Percentiles rank a stretch among this genome's conserved stretches.
phyloP scores from a whole-genome alignment of 179 eudicot genomes.

The Beta corolliflora region DNA sequence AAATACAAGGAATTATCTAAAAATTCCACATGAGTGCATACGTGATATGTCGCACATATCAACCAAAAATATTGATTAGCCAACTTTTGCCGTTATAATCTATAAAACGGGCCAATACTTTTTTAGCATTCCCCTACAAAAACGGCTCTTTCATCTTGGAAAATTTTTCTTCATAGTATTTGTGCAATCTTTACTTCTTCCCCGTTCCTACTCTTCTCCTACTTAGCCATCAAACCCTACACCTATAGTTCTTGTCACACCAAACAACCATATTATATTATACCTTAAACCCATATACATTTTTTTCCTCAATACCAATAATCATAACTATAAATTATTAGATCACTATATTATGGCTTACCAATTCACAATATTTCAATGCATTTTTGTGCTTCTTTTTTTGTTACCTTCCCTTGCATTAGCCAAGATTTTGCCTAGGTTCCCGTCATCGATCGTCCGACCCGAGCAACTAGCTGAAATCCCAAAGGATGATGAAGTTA shows the following conservation, averaged over 20 bases:
- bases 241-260: conserved; percentile 9
- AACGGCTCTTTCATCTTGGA: conserved; percentile 5
- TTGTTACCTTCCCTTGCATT: conserved; percentile 23
- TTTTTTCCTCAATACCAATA: neutral
- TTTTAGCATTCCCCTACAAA: neutral
- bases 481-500: conserved; percentile 8
- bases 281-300: neutral
- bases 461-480: conserved; percentile 38
- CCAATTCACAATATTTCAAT: conserved; percentile 10
- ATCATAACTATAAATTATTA: neutral
- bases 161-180: neutral
- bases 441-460: conserved; percentile 46
- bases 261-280: neutral
- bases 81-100: neutral
- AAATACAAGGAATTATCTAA: too few relatives aligned
- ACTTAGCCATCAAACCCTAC: neutral
- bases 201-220: neutral
- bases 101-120: neutral
- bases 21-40: too few relatives aligned
- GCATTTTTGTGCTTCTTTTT: conserved; percentile 5
- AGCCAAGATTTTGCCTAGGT: conserved; percentile 37
- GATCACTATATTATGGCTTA: conserved; percentile 15
- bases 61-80: neutral
- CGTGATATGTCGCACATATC: neutral
- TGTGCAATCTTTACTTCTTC: neutral